A percentile compares a stretch with the other conserved stretches of the same genome.
Conservation (phyloP, 2,329 filamentous ascomycete genomes). For the Hypocrella siamensis region DNA sequence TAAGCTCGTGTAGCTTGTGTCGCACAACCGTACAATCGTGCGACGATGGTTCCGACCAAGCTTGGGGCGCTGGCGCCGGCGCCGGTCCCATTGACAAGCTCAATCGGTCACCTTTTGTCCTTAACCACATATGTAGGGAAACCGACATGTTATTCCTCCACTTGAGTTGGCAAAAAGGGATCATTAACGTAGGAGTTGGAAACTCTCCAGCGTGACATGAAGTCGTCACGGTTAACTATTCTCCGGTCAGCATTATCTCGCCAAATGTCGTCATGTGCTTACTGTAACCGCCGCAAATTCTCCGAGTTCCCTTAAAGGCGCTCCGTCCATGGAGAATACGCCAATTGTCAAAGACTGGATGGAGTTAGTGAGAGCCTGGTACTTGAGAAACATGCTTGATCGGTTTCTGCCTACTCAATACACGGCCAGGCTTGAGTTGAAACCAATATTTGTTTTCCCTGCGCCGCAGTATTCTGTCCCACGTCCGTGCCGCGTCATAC, state of each 20-base stretch:
- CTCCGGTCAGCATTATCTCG: background rate
- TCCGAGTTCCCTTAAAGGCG: slow-evolving; percentile 66
- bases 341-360: slow-evolving; percentile 86
- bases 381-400: background rate
- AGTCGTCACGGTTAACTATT: slow-evolving; percentile 66
- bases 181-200: slow-evolving; percentile 43
- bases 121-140: background rate
- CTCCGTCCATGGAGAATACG: slow-evolving; percentile 77
- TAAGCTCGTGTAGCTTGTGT: too few species aligned
- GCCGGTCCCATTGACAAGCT: too few species aligned
- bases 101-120: background rate
- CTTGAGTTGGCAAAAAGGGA: too few species aligned
- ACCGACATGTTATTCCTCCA: slow-evolving; percentile 16
- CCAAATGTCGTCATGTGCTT: slow-evolving; percentile 21
- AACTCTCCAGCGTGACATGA: slow-evolving; percentile 58
- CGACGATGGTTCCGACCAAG: too few species aligned
- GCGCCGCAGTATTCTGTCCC: slow-evolving; percentile 52
- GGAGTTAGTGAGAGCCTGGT: background rate
- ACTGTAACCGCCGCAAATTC: slow-evolving; percentile 88
- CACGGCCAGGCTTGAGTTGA: slow-evolving; percentile 62
- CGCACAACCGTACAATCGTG: too few species aligned
- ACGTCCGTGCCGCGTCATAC: slow-evolving; percentile 69
- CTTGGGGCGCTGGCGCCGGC: too few species aligned
- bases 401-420: slow-evolving; percentile 46
- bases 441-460: slow-evolving; percentile 59